Evolutionary conservation across 1,284 basidiomycete species (phyloP).

Genomic region (Apiotrichum laibachii): DNA sequence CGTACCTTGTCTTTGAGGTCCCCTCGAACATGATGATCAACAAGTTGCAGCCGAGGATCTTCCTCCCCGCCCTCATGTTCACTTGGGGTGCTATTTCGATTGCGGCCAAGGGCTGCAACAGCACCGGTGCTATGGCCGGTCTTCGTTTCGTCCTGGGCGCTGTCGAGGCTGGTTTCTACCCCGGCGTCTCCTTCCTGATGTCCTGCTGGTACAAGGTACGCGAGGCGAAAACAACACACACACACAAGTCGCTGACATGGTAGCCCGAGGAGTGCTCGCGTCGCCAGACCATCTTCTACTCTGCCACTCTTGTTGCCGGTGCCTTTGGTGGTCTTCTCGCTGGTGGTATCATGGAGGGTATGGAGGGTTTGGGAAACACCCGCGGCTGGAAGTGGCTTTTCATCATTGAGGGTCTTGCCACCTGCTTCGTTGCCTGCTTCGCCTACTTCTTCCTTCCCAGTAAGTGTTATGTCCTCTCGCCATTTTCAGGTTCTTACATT

Average conservation of each 20-base stretch:
- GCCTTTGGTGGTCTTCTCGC: slow-evolving; percentile 47
- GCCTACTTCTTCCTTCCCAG: slow-evolving; percentile 47
- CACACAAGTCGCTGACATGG: no score
- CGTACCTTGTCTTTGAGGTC: slow-evolving; percentile 14
- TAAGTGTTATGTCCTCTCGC: slow-evolving; percentile 1
- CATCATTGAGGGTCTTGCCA: slow-evolving; percentile 48
- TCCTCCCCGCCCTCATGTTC: slow-evolving; percentile 32
- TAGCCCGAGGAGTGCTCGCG: slow-evolving; percentile 32
- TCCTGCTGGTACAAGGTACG: slow-evolving; percentile 3
- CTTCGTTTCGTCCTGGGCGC: slow-evolving; percentile 29
- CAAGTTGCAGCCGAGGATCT: slow-evolving; percentile 22
- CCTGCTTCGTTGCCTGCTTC: slow-evolving; percentile 33
- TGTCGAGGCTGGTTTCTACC: slow-evolving; percentile 30
- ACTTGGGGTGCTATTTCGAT: slow-evolving; percentile 28
- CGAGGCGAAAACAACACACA: no score
- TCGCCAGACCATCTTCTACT: slow-evolving; percentile 40
- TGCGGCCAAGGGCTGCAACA: slow-evolving; percentile 21
- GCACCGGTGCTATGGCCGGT: slow-evolving; percentile 21
- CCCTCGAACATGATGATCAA: slow-evolving; percentile 30
- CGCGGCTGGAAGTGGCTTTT: slow-evolving; percentile 48
- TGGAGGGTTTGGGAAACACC: slow-evolving; percentile 30
- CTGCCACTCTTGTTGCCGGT: slow-evolving; percentile 40
- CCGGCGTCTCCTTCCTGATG: slow-evolving; percentile 21
- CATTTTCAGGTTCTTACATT: slow-evolving; percentile 48
- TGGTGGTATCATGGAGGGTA: slow-evolving; percentile 39